Percentiles rank a stretch among this genome's conserved stretches.
phyloP scores from a whole-genome alignment of 306 rosid genomes.

The Trifolium dubium region DNA sequence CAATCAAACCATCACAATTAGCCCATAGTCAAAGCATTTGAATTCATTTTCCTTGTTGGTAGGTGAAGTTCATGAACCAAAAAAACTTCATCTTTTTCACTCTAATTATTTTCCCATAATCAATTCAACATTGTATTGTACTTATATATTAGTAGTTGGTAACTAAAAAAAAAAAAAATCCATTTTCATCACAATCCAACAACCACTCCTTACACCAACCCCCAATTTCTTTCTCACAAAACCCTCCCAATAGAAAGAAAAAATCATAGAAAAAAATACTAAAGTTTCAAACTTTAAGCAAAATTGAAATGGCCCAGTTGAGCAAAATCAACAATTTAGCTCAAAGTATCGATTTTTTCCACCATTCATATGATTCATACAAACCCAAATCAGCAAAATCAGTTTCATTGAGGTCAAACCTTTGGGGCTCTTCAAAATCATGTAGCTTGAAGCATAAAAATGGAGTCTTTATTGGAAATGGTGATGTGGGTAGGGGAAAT shows the following conservation, averaged over 20 bases:
- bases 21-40: neutral
- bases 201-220: slow-evolving; percentile 54
- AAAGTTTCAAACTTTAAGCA: slow-evolving; percentile 35
- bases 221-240: slow-evolving; percentile 27
- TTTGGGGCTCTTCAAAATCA: slow-evolving; percentile 55
- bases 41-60: slow-evolving; percentile 15
- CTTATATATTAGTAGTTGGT: slow-evolving; percentile 32
- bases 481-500: slow-evolving; percentile 39
- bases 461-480: slow-evolving; percentile 39
- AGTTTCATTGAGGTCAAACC: slow-evolving; percentile 56
- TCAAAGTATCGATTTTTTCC: slow-evolving; percentile 58
- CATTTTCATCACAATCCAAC: slow-evolving; percentile 45
- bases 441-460: slow-evolving; percentile 52
- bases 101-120: slow-evolving; percentile 32
- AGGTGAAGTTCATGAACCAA: slow-evolving; percentile 32
- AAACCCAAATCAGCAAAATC: slow-evolving; percentile 61
- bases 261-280: neutral
- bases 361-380: slow-evolving; percentile 49
- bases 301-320: slow-evolving; percentile 66
- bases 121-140: neutral
- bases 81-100: slow-evolving; percentile 29
- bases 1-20: neutral
- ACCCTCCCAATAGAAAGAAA: neutral
- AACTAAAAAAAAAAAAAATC: neutral
- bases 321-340: slow-evolving; percentile 71